phyloP scores from a whole-genome alignment of 2,329 filamentous ascomycete genomes.

The Epichloe gansuensis region DNA sequence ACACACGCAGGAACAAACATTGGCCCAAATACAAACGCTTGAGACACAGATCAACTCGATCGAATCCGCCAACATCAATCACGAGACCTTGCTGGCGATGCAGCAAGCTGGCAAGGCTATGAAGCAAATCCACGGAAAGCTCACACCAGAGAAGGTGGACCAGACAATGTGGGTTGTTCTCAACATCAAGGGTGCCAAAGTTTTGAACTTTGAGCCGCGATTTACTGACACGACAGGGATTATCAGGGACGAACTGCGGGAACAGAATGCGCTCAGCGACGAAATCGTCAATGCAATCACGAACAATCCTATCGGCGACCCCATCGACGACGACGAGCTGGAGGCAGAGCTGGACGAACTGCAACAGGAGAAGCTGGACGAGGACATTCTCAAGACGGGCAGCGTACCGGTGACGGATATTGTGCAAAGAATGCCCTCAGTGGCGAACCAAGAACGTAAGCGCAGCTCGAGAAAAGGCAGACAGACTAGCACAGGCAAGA shows the following conservation, averaged over 20 bases:
- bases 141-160: constrained; percentile 91
- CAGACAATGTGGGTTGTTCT: constrained; percentile 66
- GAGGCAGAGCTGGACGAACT: constrained; percentile 74
- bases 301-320: constrained; percentile 51
- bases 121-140: constrained; percentile 80
- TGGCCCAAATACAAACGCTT: constrained; percentile 77
- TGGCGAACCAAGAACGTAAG: constrained; percentile 65
- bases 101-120: constrained; percentile 82
- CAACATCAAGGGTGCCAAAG: background rate
- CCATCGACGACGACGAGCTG: constrained; percentile 74
- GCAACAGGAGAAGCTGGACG: constrained; percentile 86
- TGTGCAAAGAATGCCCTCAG: constrained; percentile 64
- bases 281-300: constrained; percentile 85
- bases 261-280: constrained; percentile 86
- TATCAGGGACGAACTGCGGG: constrained; percentile 71
- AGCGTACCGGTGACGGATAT: constrained; percentile 70
- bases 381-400: constrained; percentile 85
- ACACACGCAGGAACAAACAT: constrained; percentile 81
- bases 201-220: too few relatives aligned
- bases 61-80: constrained; percentile 97
- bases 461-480: constrained; percentile 12
- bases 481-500: background rate
- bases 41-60: constrained; percentile 95
- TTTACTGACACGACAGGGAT: background rate
- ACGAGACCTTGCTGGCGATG: constrained; percentile 91